Percentiles rank a stretch among this genome's conserved stretches.
phyloP scores from a whole-genome alignment of 2,329 filamentous ascomycete genomes.

The Aspergillus glaucus region DNA sequence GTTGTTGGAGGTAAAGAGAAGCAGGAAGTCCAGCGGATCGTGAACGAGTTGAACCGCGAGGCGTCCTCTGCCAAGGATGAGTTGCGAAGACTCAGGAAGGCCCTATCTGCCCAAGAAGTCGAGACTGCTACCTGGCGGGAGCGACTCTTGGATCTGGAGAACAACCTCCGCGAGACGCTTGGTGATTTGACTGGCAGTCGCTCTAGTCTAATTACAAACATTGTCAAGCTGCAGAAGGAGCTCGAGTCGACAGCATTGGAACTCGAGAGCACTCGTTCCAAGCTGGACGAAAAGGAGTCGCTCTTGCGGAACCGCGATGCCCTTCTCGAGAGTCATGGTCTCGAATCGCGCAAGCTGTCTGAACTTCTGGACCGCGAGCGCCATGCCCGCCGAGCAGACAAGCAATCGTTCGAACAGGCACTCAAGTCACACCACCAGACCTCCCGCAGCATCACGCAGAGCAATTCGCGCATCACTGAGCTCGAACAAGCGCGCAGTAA shows the following conservation, averaged over 20 bases:
- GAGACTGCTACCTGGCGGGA: conserved; percentile 91
- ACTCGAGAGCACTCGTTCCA: conserved; percentile 68
- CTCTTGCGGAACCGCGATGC: conserved; percentile 84
- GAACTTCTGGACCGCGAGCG: conserved; percentile 91
- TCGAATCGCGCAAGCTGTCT: conserved; percentile 76
- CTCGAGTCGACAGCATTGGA: conserved; percentile 78
- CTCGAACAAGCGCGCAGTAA: conserved; percentile 72
- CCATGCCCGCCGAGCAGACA: conserved; percentile 75
- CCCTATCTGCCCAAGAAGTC: conserved; percentile 72
- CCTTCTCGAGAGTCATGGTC: conserved; percentile 77
- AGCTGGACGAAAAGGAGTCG: conserved; percentile 82
- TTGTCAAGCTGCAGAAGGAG: conserved; percentile 80
- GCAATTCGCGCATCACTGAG: conserved; percentile 77
- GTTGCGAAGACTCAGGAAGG: conserved; percentile 72
- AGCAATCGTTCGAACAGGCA: conserved; percentile 78
- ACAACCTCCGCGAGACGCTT: conserved; percentile 75
- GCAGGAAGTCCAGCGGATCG: conserved; percentile 86
- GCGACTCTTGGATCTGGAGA: conserved; percentile 81
- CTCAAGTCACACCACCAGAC: conserved; percentile 84
- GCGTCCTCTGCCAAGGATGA: conserved; percentile 79
- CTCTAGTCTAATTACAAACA: conserved; percentile 76
- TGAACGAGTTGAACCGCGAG: conserved; percentile 88
- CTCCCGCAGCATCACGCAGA: conserved; percentile 75
- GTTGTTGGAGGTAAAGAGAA: conserved; percentile 83
- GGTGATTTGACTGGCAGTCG: conserved; percentile 82